Conservation (phyloP, 176 grass and related monocot genomes). For the Chrysopogon serrulatus region DNA sequence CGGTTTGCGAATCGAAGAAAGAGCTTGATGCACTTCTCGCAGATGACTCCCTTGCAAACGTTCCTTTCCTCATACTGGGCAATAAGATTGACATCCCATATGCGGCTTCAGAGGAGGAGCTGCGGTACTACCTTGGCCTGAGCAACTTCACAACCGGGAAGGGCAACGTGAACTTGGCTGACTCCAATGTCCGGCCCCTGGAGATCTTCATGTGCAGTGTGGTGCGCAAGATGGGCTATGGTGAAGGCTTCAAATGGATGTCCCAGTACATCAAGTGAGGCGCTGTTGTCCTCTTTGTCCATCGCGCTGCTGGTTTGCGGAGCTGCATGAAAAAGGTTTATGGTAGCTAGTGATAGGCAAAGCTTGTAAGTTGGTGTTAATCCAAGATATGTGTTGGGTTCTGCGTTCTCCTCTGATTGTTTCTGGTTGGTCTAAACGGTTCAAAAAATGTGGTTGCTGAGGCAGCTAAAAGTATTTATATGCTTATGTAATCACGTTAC, state of each 20-base stretch:
- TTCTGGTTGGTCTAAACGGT: not conserved
- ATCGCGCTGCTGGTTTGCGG: not conserved
- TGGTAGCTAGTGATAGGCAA: conserved; percentile 29
- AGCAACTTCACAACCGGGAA: conserved; percentile 70
- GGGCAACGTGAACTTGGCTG: conserved; percentile 41
- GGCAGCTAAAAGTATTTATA: conserved; percentile 3
- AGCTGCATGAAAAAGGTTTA: conserved; percentile 6
- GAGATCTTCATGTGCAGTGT: conserved; percentile 70
- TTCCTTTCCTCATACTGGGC: conserved; percentile 50
- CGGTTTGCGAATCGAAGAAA: conserved; percentile 50
- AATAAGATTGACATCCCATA: conserved; percentile 64
- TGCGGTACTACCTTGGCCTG: conserved; percentile 64
- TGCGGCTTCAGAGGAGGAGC: conserved; percentile 57
- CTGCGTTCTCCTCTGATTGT: conserved; percentile 23
- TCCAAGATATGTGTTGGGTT: conserved; percentile 16
- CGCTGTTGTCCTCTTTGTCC: not conserved
- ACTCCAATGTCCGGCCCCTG: conserved; percentile 52
- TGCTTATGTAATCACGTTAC: conserved; percentile 3
- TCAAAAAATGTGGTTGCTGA: not conserved
- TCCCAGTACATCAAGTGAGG: conserved; percentile 66
- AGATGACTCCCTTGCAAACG: conserved; percentile 38
- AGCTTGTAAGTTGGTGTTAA: conserved; percentile 27
- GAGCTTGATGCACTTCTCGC: conserved; percentile 47
- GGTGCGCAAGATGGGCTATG: conserved; percentile 65
- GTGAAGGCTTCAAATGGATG: conserved; percentile 64